These are phyloP conservation scores for Ustanciosporium gigantosporum DNA, from an alignment of 1,284 basidiomycete species.

Conservation along the genomic window DNA sequence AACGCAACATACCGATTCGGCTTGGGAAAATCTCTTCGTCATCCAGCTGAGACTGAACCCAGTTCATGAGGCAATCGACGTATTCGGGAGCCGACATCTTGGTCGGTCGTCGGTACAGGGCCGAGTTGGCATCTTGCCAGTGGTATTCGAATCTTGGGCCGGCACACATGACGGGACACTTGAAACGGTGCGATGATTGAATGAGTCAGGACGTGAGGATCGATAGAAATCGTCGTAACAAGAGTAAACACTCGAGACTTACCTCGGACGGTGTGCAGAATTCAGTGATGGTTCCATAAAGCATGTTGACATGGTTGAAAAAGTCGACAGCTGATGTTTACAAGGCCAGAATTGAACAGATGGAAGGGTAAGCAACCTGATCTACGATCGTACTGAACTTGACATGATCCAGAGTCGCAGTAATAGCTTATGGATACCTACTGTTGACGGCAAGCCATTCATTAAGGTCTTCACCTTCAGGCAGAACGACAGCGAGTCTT, in stretches of 20 bases:
- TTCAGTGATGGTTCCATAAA: conserved; percentile 60
- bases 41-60: conserved; percentile 90
- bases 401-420: background rate
- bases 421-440: conserved; percentile 23
- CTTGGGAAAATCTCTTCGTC: conserved; percentile 92
- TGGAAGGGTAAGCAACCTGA: background rate
- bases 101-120: conserved; percentile 55
- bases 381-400: no score
- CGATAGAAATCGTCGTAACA: background rate
- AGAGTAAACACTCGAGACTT: conserved; percentile 1
- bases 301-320: conserved; percentile 61
- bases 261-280: conserved; percentile 56
- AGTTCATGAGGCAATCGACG: conserved; percentile 98
- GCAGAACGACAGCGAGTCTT: conserved; percentile 54
- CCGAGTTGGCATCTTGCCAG: conserved; percentile 77
- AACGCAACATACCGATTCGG: conserved; percentile 81
- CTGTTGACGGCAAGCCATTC: conserved; percentile 61
- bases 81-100: conserved; percentile 70
- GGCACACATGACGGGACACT: conserved; percentile 99
- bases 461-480: conserved; percentile 58
- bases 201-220: no score
- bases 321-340: conserved; percentile 56
- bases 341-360: no score
- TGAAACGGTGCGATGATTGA: conserved; percentile 1
- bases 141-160: conserved; percentile 96